phyloP scores from a whole-genome alignment of 148 eudicot genomes.

The Agrostemma githago region DNA sequence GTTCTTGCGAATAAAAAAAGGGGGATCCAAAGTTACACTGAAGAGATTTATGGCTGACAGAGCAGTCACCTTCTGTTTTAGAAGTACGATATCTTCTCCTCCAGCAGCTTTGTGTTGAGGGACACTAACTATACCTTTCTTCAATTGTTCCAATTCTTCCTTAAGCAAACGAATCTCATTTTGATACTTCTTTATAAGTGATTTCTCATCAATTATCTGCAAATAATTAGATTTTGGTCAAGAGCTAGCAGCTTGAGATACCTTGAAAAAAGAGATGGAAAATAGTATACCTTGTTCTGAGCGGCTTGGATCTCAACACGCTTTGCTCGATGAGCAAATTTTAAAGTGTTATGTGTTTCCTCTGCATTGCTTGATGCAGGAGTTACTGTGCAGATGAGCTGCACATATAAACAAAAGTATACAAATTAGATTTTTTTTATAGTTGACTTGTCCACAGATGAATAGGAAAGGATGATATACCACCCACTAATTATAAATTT shows the following conservation, averaged over 20 bases:
- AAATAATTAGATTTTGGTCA: conserved; percentile 6
- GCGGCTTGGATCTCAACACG: conserved; percentile 95
- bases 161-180: conserved; percentile 81
- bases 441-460: neutral
- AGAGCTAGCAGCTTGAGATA: conserved; percentile 20
- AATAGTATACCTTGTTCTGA: conserved; percentile 72
- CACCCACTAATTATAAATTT: conserved; percentile 4
- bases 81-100: conserved; percentile 66
- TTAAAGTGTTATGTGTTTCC: conserved; percentile 95
- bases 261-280: neutral
- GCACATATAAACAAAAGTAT: conserved; percentile 20
- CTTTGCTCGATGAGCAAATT: conserved; percentile 98
- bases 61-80: conserved; percentile 78
- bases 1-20: neutral
- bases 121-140: conserved; percentile 67
- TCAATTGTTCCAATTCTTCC: conserved; percentile 91
- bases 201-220: conserved; percentile 98
- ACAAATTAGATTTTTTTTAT: neutral
- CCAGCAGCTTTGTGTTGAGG: conserved; percentile 62
- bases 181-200: conserved; percentile 98
- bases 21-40: neutral
- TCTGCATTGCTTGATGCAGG: conserved; percentile 95
- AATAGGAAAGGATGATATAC: neutral
- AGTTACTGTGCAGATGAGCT: conserved; percentile 96
- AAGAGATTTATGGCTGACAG: neutral